Base-by-base conservation (phyloP, 805 yeast species). In the Saccharomycopsis lassenensis region DNA sequence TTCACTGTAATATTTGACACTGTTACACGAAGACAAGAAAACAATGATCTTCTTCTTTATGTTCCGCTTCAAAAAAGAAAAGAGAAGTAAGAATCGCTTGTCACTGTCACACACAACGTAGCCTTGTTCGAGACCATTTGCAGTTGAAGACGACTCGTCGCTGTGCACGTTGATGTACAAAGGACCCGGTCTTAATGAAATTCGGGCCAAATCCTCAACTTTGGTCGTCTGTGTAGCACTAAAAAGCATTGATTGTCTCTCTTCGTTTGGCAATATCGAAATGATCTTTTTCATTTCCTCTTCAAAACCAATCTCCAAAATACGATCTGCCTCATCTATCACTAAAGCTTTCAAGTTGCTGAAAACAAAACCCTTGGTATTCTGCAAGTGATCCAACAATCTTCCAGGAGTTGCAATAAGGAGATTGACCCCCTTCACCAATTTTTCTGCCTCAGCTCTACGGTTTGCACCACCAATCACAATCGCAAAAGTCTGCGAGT, bases 201-300 rank as follows among this genome's bases (percentile, higher is more conserved):
- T 89, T 60, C 99, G 74, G 11, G 99, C 98, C 53, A 91, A 68
- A 63, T 91, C 98, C 59, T 91, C 97, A 46, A 91, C 98, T 62
- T 93, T 91, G 27, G 97, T 91, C 21, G 98, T 91, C 60, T 91
- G 98, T 1, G 99, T 91, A 32, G 99, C 99, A n/a, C 97, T 89
- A 56, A 91, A 91, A 46, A 91, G 64, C 97, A 91, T 89, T 27
- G 94, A 71, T 59, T 91, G 98, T 61, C 98, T 79, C 47, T 80
- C 87, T 48, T 85, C 89, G 43, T 74, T 80, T 30, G 98, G 98
- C 52, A 91, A 65, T 45, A 93, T 84, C 59, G 79, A 84, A 52
- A 91, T 84, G 54, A 91, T 91, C 61, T 91, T 97, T 57, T 72
- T 81, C 97, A 91, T 91, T 65, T 91, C 99, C 49, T 93, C 97